Percentiles rank a stretch among this genome's conserved stretches.
Conservation (phyloP, 108 stramenopile species). For the Stephanodiscus triporus region DNA sequence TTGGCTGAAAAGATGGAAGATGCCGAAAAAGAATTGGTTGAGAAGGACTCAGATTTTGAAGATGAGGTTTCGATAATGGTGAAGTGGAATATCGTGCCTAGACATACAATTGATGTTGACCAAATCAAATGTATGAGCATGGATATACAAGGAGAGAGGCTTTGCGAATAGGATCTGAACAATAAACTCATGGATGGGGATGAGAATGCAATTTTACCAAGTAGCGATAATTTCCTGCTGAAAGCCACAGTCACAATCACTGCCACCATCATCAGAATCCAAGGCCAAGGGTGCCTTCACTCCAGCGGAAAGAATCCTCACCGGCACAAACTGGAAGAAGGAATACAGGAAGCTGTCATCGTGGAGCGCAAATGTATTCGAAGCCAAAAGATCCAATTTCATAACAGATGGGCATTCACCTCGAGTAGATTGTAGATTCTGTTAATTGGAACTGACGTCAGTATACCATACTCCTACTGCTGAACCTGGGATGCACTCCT, state of each 20-base stretch:
- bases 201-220: conserved; percentile 2
- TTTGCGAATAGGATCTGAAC: conserved; percentile 25
- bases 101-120: not conserved
- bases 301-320: not conserved
- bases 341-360: not conserved
- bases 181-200: conserved; percentile 29
- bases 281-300: not conserved
- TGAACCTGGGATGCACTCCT: conserved; percentile 80
- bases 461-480: conserved; percentile 60
- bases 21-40: conserved; percentile 3
- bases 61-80: not conserved
- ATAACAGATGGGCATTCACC: conserved; percentile 37
- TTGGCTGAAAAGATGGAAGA: conserved; percentile 27
- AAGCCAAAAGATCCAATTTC: conserved; percentile 43
- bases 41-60: not conserved
- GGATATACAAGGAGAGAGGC: conserved; percentile 31
- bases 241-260: not conserved
- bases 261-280: conserved; percentile 4
- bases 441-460: conserved; percentile 31
- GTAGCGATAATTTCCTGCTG: conserved; percentile 3
- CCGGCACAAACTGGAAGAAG: not conserved
- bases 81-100: conserved; percentile 21
- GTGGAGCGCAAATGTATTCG: conserved; percentile 43
- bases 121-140: conserved; percentile 35
- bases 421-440: conserved; percentile 13